Base-by-base conservation (phyloP, 805 yeast genomes). In the Sugiyamaella floridensis region DNA sequence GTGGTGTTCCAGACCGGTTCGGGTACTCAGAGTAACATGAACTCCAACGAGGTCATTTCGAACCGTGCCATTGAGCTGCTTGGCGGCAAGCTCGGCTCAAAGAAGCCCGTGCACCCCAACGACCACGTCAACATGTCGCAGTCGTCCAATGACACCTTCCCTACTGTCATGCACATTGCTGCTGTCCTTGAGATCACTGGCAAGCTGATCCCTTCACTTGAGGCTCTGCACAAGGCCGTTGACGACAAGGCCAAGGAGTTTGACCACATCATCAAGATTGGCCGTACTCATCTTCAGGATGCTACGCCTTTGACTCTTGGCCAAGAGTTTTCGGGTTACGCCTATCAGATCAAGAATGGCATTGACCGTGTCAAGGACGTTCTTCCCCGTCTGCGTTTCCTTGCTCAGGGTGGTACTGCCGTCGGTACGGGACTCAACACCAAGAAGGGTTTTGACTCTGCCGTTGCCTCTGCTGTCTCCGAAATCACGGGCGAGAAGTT, bases 361-460 rank as follows among this genome's bases (percentile, higher is more conserved):
- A 85, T 93, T 61, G 85, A 74, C 61, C 82, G 99, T 71, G 85
- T 93, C 56, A 88, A 89, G 75, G 74, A 74, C 58, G 71, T 85
- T 49, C 79, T 93, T 60, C 87, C 87, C 61, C 82, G 82, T 72
- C 78, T 93, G 69, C 78, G 83, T 65, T 81, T 69, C 69, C 80
- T 93, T 63, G 99, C 99, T 47, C 99, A 93, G 78, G 99, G 99
- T 76, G 99, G 99, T 76, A 93, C 99, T 58, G 99, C 99, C 57
- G 99, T 93, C 52, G 99, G 99, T 64, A 93, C 99, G 52, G 99
- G 99, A 60, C 80, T 93, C 64, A 93, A 93, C 82, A 92, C 98
- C 73, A 84, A 74, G 69, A 80, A 81, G 67, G 98, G 98, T 22
- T 93, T 86, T 69, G 95, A 89, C 64, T 83, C 76, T 63, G 82